Conservation (phyloP, 2,329 filamentous ascomycete genomes). For the Cryphonectria carpinicola region DNA sequence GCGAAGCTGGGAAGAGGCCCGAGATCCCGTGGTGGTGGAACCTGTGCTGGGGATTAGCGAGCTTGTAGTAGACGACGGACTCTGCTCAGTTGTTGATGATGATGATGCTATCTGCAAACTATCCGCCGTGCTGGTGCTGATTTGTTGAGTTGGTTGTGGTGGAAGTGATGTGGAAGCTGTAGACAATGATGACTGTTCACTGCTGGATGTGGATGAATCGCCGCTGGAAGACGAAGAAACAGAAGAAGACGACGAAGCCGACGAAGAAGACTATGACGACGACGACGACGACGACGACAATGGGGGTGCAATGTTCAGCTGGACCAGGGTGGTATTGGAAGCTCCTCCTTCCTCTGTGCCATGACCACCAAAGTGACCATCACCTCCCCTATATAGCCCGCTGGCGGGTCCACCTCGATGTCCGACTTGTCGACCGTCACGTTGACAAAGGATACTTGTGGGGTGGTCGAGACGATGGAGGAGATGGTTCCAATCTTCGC, state of each 20-base stretch:
- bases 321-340: neutral
- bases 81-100: neutral
- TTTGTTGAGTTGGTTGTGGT: neutral
- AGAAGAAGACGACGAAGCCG: neutral
- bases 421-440: neutral
- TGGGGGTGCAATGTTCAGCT: neutral
- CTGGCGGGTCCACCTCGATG: neutral
- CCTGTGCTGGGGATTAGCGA: neutral
- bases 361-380: neutral
- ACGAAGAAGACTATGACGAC: too few relatives aligned
- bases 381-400: neutral
- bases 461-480: neutral
- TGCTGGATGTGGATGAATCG: neutral
- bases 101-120: neutral
- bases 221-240: too few relatives aligned
- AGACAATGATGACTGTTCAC: neutral
- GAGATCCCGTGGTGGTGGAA: neutral
- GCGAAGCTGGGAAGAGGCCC: neutral
- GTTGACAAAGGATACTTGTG: neutral
- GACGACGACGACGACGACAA: neutral
- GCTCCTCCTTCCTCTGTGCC: too few relatives aligned
- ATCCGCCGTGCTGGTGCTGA: neutral
- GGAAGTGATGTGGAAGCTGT: neutral
- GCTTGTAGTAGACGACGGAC: neutral
- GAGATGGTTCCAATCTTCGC: neutral